phyloP scores from a whole-genome alignment of 2,329 filamentous ascomycete species.

The Leptographium radiaticola region DNA sequence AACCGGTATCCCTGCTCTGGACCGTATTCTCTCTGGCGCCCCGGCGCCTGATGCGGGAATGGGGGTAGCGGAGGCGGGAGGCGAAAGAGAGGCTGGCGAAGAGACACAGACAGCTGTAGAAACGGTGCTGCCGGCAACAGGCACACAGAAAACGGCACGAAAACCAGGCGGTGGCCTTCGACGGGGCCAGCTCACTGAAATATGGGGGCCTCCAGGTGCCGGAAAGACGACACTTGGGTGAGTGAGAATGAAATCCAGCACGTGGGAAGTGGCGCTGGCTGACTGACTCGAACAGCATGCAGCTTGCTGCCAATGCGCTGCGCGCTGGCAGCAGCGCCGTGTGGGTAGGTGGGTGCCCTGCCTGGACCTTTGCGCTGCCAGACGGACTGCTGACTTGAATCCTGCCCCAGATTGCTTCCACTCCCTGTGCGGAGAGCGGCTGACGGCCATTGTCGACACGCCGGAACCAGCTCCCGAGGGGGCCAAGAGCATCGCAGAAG shows the following conservation, averaged over 20 bases:
- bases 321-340: constrained; percentile 49
- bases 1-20: constrained; percentile 41
- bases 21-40: constrained; percentile 29
- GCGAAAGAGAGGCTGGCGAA: neutral
- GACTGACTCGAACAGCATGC: constrained; percentile 18
- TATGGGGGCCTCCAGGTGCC: constrained; percentile 75
- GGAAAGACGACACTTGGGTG: constrained; percentile 80
- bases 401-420: constrained; percentile 32
- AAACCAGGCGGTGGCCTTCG: constrained; percentile 43
- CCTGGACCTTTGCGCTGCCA: neutral
- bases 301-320: constrained; percentile 53
- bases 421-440: constrained; percentile 23
- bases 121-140: neutral
- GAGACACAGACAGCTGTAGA: neutral
- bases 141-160: neutral
- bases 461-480: constrained; percentile 1
- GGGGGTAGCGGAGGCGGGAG: neutral
- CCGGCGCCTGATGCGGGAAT: neutral
- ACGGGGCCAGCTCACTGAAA: constrained; percentile 68
- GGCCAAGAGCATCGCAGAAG: constrained; percentile 18
- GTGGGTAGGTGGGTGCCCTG: constrained; percentile 60
- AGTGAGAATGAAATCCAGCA: constrained; percentile 16
- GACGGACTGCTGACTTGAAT: neutral
- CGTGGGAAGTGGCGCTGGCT: neutral
- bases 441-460: constrained; percentile 16